phyloP scores from a whole-genome alignment of 2,329 filamentous ascomycete genomes.

The Sclerotinia trifoliorum region DNA sequence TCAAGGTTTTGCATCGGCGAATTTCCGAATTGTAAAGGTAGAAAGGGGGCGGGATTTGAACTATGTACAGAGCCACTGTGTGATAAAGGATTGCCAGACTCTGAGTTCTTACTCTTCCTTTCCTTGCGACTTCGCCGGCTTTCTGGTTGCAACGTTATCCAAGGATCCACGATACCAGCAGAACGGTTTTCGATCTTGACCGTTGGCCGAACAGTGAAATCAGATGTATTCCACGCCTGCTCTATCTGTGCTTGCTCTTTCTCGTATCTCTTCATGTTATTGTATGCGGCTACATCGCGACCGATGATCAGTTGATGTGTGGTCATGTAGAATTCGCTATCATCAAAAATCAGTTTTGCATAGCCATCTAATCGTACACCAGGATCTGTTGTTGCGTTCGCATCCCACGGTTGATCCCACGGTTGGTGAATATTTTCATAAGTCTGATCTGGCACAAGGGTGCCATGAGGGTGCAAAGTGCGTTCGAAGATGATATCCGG shows the following conservation, averaged over 20 bases:
- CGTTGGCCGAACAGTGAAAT: constrained; percentile 44
- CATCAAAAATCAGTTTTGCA: constrained; percentile 65
- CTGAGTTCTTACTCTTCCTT: constrained; percentile 46
- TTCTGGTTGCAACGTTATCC: constrained; percentile 2
- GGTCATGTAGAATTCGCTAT: constrained; percentile 77
- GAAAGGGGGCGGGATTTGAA: constrained; percentile 26
- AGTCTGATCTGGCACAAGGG: neutral
- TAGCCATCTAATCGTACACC: constrained; percentile 37
- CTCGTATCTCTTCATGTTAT: constrained; percentile 6
- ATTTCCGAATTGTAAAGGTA: neutral
- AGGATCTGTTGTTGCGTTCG: neutral
- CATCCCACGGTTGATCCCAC: neutral
- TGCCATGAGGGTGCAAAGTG: neutral
- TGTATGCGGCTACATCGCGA: constrained; percentile 54
- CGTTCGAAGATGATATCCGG: neutral
- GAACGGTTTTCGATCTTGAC: constrained; percentile 68
- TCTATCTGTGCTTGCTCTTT: constrained; percentile 9
- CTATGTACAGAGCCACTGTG: constrained; percentile 37
- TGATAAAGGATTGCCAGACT: constrained; percentile 47
- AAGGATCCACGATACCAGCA: constrained; percentile 57
- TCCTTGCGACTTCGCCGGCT: constrained; percentile 29
- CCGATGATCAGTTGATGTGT: constrained; percentile 71
- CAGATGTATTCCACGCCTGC: constrained; percentile 51
- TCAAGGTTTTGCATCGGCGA: constrained; percentile 48
- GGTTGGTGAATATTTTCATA: neutral